Evolutionary conservation across 306 rosid species (phyloP), one percentile per base, ranked within the genome.

Genomic region (Cucurbita ficifolia): DNA sequence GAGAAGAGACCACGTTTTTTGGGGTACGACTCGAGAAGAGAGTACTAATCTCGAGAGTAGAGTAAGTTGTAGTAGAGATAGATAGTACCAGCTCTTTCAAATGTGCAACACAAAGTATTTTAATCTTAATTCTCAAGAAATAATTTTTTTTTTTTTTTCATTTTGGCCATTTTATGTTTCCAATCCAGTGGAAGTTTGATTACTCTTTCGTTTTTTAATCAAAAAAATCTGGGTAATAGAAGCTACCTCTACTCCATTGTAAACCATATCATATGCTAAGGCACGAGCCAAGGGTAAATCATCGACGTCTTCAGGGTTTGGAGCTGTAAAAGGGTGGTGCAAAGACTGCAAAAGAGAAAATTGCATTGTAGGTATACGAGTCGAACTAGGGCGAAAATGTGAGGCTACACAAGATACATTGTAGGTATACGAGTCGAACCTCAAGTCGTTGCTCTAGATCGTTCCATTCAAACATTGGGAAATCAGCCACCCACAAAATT

Each of bases 381-480:
- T 12, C 58, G 51, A 10, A 71, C 22, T 50, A 61, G 62, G 39
- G 52, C 16, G 29, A 22, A 36, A 38, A 45, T 69, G 48, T 22
- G 55, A 69, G 2, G 42, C 73, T 49, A 51, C 69, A 29, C 8
- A 35, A 38, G 65, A 7, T 29, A 71, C 68, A 72, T 53, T 64
- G 35, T 67, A 50, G 45, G 14, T 56, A 76, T 46, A 43, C 40
- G 6, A 49, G 80, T 83, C 83, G 14, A 59, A 94, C 98, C 98
- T 94, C 98, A 52, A 94, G 83, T 86, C 97, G 85, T 78, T 87
- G 90, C 83, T 94, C 98, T 35, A 72, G 48, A 53, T 90, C 98
- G 79, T 94, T 94, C 98, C 98, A 94, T 82, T 94, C 97, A 45
- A 94, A 94, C 98, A 94, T 90, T 13, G 98, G 98, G 76, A 94